These are phyloP conservation scores for Tremella fuciformis DNA, from an alignment of 768 basidiomycete genomes.

Conservation along the genomic window DNA sequence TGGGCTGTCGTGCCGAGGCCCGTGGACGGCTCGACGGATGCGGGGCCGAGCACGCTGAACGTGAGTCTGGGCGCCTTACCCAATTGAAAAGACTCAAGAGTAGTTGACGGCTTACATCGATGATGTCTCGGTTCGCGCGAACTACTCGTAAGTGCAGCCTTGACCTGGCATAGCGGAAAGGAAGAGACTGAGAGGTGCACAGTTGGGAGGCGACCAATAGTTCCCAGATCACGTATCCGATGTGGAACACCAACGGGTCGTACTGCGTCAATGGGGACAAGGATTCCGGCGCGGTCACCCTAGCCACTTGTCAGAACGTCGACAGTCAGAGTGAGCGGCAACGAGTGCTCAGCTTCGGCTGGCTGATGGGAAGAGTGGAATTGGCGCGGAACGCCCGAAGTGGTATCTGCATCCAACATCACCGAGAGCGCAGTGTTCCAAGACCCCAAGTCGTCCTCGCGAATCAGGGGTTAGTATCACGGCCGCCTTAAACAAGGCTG, in stretches of 20 bases:
- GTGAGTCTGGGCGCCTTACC: too few relatives aligned
- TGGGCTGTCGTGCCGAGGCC: too few relatives aligned
- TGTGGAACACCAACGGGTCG: not conserved
- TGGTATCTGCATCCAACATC: too few relatives aligned
- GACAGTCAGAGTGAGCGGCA: not conserved
- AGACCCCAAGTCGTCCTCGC: too few relatives aligned
- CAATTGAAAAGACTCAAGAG: too few relatives aligned
- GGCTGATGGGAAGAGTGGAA: too few relatives aligned
- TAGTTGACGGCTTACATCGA: not conserved
- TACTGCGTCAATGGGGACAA: slow-evolving; percentile 1
- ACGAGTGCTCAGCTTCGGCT: too few relatives aligned
- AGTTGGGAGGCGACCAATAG: not conserved
- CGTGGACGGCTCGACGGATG: too few relatives aligned
- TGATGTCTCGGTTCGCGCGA: not conserved
- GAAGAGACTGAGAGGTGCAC: not conserved
- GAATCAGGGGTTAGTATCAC: too few relatives aligned
- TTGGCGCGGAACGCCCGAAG: too few relatives aligned
- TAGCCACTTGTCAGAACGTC: not conserved
- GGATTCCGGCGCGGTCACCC: not conserved
- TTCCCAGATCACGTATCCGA: not conserved
- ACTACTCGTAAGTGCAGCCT: not conserved
- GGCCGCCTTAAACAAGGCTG: not conserved
- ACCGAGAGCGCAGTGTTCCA: too few relatives aligned
- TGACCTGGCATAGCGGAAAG: not conserved
- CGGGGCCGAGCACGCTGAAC: too few relatives aligned